Percentiles rank a stretch among this genome's conserved stretches.
phyloP scores from a whole-genome alignment of 441 rosid genomes.

The Breynia disticha region DNA sequence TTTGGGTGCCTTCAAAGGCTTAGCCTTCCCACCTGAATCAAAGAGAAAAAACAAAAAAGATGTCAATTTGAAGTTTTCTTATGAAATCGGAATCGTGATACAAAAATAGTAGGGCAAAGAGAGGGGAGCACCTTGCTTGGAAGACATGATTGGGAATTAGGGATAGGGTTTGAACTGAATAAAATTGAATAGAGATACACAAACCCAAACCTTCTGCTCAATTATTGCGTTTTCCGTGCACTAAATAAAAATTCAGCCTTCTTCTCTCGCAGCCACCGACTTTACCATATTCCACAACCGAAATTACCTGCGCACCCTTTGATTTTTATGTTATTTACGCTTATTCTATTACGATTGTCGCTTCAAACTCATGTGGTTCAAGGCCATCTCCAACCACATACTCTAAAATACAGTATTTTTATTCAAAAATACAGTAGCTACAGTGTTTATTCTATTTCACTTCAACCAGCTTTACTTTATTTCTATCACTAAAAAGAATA shows the following conservation, averaged over 20 bases:
- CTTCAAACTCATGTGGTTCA: no score
- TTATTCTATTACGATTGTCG: no score
- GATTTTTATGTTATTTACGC: no score
- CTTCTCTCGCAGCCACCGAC: not conserved
- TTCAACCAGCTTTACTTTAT: no score
- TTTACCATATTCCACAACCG: no score
- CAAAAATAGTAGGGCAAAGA: not conserved
- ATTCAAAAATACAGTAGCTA: no score
- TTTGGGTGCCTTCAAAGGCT: constrained; percentile 96
- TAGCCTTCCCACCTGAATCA: constrained; percentile 69
- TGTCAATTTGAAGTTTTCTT: not conserved
- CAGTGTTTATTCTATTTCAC: no score
- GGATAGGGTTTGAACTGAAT: constrained; percentile 22
- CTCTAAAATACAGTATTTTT: no score
- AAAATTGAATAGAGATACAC: not conserved
- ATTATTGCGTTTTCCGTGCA: constrained; percentile 1
- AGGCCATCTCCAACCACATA: no score
- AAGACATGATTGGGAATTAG: constrained; percentile 45
- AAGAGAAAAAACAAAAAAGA: constrained; percentile 1
- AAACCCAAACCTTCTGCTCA: constrained; percentile 22
- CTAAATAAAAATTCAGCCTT: not conserved
- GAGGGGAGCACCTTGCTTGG: constrained; percentile 66
- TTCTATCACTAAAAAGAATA: no score
- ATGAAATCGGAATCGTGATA: not conserved
- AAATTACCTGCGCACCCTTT: no score